These are phyloP conservation scores for Xylaria venustula DNA, from an alignment of 495 filamentous ascomycete genomes.

Conservation along the genomic window DNA sequence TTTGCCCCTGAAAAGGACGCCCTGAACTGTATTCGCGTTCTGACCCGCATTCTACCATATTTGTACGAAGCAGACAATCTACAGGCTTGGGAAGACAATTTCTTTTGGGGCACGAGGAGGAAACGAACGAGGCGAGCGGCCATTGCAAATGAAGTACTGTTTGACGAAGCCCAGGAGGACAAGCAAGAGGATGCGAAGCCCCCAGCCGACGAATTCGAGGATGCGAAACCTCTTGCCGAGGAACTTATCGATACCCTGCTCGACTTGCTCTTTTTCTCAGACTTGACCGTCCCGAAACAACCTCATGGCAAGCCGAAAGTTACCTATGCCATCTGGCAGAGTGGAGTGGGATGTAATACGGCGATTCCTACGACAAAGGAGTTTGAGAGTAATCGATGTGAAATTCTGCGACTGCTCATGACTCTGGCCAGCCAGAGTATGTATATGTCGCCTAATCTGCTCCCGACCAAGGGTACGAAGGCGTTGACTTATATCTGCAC, in stretches of 20 bases:
- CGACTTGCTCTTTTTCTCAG: constrained; percentile 88
- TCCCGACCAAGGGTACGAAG: constrained; percentile 83
- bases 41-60: constrained; percentile 90
- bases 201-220: constrained; percentile 66
- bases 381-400: constrained; percentile 85
- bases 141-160: constrained; percentile 70
- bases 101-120: constrained; percentile 83
- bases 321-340: constrained; percentile 95
- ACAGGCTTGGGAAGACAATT: constrained; percentile 82
- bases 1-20: constrained; percentile 86
- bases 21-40: constrained; percentile 88
- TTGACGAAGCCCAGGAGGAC: constrained; percentile 68
- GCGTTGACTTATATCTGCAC: constrained; percentile 86
- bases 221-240: constrained; percentile 85
- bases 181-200: constrained; percentile 48
- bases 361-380: constrained; percentile 85
- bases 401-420: constrained; percentile 83
- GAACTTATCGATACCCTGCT: constrained; percentile 89
- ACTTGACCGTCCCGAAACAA: constrained; percentile 74
- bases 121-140: constrained; percentile 55
- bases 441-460: constrained; percentile 80
- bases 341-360: constrained; percentile 92
- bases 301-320: constrained; percentile 73
- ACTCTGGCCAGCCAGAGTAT: constrained; percentile 86
- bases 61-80: constrained; percentile 89